Percentiles rank a stretch among this genome's conserved stretches.
Conservation (phyloP, 495 filamentous ascomycete genomes). For the Mycothermus thermophilus region DNA sequence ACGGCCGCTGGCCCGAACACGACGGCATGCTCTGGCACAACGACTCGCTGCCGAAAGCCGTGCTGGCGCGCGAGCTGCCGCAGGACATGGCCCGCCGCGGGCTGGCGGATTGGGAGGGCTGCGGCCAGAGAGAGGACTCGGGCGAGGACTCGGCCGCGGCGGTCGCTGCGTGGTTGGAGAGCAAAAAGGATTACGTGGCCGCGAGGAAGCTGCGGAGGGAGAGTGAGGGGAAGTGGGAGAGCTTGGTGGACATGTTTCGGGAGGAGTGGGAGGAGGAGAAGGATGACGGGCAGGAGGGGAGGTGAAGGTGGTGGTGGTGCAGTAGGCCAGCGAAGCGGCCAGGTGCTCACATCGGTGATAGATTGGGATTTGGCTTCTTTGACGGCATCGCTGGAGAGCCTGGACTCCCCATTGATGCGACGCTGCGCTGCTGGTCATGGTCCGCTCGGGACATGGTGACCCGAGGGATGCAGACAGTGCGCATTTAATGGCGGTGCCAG, state of each 20-base stretch:
- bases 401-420: no score
- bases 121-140: slow-evolving; percentile 17
- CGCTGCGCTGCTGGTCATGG: no score
- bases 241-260: neutral
- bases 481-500: no score
- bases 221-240: neutral
- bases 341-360: neutral
- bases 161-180: neutral
- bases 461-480: no score
- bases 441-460: no score
- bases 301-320: no score
- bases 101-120: slow-evolving; percentile 35
- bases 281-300: neutral
- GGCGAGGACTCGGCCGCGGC: no score
- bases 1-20: slow-evolving; percentile 28
- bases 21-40: slow-evolving; percentile 2
- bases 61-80: slow-evolving; percentile 24
- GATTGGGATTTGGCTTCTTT: neutral
- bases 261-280: neutral
- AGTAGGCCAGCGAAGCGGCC: neutral
- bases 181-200: neutral
- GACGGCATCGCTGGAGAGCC: no score
- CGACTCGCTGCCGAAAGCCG: slow-evolving; percentile 18
- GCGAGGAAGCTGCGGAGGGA: neutral
- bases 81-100: slow-evolving; percentile 22